Evolutionary conservation across 768 basidiomycete genomes (phyloP).

Genomic region (Aureoboletus auriporus): DNA sequence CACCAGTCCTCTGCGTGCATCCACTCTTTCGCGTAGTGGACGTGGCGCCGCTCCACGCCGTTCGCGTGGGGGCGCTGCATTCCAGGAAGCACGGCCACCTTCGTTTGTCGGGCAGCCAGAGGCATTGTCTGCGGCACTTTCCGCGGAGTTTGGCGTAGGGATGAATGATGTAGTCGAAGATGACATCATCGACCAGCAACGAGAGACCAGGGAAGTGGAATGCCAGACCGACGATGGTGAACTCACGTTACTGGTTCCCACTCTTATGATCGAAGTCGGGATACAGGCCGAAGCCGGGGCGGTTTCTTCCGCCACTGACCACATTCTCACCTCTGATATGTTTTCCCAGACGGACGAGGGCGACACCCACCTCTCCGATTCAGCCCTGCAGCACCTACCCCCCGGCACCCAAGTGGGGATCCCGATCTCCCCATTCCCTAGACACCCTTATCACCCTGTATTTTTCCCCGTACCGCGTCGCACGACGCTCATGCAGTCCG

Average conservation of each 20-base stretch:
- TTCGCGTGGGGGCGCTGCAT: constrained; percentile 62
- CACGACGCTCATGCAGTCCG: constrained; percentile 47
- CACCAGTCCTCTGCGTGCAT: constrained; percentile 60
- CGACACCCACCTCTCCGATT: constrained; percentile 32
- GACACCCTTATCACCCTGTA: constrained; percentile 17
- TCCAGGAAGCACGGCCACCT: constrained; percentile 64
- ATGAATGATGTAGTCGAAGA: constrained; percentile 40
- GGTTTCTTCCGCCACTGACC: constrained; percentile 11
- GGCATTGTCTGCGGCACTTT: constrained; percentile 67
- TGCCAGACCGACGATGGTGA: constrained; percentile 60
- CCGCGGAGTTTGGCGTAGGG: constrained; percentile 56
- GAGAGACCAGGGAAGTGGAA: constrained; percentile 55
- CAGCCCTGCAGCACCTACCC: constrained; percentile 46
- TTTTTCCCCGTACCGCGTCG: constrained; percentile 31
- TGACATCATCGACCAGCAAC: constrained; percentile 39
- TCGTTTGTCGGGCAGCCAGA: constrained; percentile 72
- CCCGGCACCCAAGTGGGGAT: constrained; percentile 32
- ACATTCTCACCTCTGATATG: constrained; percentile 30
- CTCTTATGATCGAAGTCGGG: constrained; percentile 35
- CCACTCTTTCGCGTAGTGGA: constrained; percentile 46
- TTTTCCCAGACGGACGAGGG: constrained; percentile 50
- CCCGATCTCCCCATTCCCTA: constrained; percentile 34
- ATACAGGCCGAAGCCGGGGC: constrained; percentile 36
- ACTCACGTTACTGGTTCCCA: constrained; percentile 25
- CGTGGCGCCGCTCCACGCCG: constrained; percentile 53